Conservation (phyloP, 83 land plant genomes). For the Picea abies region DNA sequence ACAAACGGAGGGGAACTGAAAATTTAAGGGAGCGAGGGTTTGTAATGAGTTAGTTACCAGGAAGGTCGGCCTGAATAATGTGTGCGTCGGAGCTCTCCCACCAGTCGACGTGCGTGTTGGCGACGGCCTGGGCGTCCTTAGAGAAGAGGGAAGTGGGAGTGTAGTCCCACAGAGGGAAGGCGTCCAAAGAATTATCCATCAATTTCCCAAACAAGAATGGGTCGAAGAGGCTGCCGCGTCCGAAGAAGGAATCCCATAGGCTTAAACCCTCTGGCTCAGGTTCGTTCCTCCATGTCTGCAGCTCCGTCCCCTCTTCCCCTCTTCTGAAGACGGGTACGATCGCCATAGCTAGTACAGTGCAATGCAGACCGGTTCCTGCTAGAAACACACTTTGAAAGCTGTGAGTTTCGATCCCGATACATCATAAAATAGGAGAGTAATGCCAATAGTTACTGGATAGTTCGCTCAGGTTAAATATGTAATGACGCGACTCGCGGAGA, state of each 20-base stretch:
- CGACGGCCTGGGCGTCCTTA: constrained; percentile 16
- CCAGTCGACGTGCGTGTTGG: constrained; percentile 19
- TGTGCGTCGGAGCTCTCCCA: constrained; percentile 2
- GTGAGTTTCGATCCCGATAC: no score
- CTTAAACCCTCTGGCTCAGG: no score
- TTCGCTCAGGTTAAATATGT: no score
- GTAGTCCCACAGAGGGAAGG: constrained; percentile 3
- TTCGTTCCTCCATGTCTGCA: not conserved
- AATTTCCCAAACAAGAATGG: not conserved
- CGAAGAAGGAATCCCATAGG: not conserved
- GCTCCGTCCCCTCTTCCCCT: not conserved
- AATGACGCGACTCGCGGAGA: no score
- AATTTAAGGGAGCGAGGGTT: no score
- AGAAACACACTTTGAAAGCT: no score
- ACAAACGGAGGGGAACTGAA: no score
- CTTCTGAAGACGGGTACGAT: not conserved
- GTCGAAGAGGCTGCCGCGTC: not conserved
- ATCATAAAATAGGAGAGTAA: no score
- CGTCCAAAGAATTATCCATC: not conserved
- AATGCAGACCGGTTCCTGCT: no score
- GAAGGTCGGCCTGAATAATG: no score
- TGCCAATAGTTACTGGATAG: no score
- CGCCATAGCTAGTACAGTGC: not conserved
- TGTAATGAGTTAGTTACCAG: no score
- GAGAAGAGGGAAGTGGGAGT: not conserved